Evolutionary conservation across 176 grass and related monocot species (phyloP).

Genomic region (Otatea glauca): DNA sequence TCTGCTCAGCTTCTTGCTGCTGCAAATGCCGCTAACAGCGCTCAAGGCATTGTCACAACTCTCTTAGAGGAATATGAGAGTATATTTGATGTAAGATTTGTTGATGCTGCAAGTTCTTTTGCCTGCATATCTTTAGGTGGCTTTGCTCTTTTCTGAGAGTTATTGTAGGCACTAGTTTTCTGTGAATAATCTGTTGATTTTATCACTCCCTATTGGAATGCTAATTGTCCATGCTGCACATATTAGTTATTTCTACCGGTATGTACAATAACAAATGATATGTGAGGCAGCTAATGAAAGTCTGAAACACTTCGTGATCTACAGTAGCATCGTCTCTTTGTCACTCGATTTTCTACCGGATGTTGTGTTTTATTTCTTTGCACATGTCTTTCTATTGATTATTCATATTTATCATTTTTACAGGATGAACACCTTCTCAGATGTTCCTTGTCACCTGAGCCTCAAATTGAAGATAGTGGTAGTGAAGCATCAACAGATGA

Average conservation of each 20-base stretch:
- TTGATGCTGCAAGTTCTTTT: slow-evolving; percentile 33
- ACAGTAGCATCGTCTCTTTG: background rate
- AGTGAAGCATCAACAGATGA: slow-evolving; percentile 85
- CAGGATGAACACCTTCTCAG: slow-evolving; percentile 78
- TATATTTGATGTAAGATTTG: slow-evolving; percentile 91
- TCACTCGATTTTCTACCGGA: background rate
- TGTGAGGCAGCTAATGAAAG: background rate
- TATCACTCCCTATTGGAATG: background rate
- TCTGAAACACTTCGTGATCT: background rate
- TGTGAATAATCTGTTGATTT: background rate
- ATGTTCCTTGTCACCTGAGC: slow-evolving; percentile 73
- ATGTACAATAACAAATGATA: background rate
- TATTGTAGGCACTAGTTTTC: slow-evolving; percentile 31
- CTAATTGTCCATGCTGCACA: background rate
- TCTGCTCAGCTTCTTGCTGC: slow-evolving; percentile 98
- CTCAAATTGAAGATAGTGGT: slow-evolving; percentile 87
- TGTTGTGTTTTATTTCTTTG: slow-evolving; percentile 22
- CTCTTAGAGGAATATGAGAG: slow-evolving; percentile 90
- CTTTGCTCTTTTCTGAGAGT: slow-evolving; percentile 4
- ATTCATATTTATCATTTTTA: slow-evolving; percentile 42
- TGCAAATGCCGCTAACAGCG: slow-evolving; percentile 95
- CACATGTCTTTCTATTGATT: background rate
- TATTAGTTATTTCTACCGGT: background rate
- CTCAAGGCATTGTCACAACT: slow-evolving; percentile 86
- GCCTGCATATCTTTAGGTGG: background rate